These are phyloP conservation scores for Fomitopsis palustris DNA, from an alignment of 1,284 basidiomycete species.

Conservation along the genomic window DNA sequence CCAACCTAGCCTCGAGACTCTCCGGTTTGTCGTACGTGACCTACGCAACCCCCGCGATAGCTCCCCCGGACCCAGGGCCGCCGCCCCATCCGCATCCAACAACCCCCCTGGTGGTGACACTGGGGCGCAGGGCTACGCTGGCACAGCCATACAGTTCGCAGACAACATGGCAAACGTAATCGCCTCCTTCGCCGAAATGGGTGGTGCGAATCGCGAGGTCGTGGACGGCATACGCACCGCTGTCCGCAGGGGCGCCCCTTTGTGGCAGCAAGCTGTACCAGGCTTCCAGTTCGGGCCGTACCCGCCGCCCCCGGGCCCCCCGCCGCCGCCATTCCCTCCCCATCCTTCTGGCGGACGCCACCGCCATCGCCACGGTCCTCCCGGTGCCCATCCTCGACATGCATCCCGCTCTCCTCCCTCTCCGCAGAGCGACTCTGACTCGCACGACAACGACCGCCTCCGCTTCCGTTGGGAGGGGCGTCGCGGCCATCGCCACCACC, in stretches of 20 bases:
- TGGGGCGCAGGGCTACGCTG: background rate
- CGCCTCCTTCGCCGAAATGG: background rate
- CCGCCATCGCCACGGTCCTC: background rate
- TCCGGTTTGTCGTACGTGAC: slow-evolving; percentile 65
- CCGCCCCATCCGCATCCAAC: too few relatives aligned
- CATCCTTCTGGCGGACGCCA: background rate
- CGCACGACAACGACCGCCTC: too few relatives aligned
- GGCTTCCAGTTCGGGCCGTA: background rate
- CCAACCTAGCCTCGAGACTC: slow-evolving; percentile 14
- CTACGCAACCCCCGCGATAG: slow-evolving; percentile 27
- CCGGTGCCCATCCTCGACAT: too few relatives aligned
- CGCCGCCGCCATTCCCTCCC: background rate
- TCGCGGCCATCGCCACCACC: too few relatives aligned
- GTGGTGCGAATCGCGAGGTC: background rate
- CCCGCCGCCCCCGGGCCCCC: background rate
- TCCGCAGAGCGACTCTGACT: too few relatives aligned
- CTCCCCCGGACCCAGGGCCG: background rate
- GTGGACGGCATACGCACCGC: background rate
- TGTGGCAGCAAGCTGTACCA: background rate
- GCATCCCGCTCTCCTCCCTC: too few relatives aligned
- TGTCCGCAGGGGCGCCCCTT: background rate
- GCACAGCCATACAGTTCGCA: background rate
- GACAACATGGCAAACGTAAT: background rate
- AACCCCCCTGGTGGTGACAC: background rate
- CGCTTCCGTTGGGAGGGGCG: too few relatives aligned